phyloP scores from a whole-genome alignment of 1,139 yeast species.

The Debaryomycetaceae sp. region DNA sequence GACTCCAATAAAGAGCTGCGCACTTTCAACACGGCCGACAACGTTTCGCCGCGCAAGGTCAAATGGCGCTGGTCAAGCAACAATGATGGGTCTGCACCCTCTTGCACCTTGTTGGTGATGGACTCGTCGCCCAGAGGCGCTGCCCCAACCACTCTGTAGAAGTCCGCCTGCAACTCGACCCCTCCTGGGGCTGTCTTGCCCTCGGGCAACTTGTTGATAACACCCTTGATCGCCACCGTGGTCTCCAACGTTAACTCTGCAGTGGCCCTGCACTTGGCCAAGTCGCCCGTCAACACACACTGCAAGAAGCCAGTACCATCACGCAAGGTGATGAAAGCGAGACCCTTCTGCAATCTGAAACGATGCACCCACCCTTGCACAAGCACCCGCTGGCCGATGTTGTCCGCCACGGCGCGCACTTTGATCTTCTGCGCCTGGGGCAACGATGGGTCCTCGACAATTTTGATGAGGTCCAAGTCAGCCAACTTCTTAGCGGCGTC shows the following conservation, averaged over 20 bases:
- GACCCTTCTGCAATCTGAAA: conserved; percentile 86
- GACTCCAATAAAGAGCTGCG: conserved; percentile 75
- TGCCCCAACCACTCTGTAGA: conserved; percentile 78
- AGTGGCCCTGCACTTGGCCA: conserved; percentile 87
- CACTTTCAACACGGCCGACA: conserved; percentile 93
- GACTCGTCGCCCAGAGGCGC: conserved; percentile 98
- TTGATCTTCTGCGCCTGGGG: conserved; percentile 69
- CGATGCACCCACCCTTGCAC: conserved; percentile 97
- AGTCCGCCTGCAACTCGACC: conserved; percentile 88
- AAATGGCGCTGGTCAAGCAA: conserved; percentile 94
- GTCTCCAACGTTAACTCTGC: conserved; percentile 84
- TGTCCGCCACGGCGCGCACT: conserved; percentile 49
- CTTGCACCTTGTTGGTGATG: conserved; percentile 89
- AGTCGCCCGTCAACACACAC: conserved; percentile 82
- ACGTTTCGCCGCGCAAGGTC: conserved; percentile 89
- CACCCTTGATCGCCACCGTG: conserved; percentile 76
- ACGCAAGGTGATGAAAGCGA: conserved; percentile 85
- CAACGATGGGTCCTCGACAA: conserved; percentile 66
- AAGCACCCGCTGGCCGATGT: conserved; percentile 60
- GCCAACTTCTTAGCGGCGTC: conserved; percentile 71
- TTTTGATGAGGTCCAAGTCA: conserved; percentile 66
- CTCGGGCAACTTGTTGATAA: conserved; percentile 78
- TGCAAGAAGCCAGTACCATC: conserved; percentile 94
- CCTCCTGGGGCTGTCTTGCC: conserved; percentile 98
- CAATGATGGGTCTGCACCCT: conserved; percentile 88